phyloP scores from a whole-genome alignment of 2,329 filamentous ascomycete genomes.

The Aureobasidium namibiae region DNA sequence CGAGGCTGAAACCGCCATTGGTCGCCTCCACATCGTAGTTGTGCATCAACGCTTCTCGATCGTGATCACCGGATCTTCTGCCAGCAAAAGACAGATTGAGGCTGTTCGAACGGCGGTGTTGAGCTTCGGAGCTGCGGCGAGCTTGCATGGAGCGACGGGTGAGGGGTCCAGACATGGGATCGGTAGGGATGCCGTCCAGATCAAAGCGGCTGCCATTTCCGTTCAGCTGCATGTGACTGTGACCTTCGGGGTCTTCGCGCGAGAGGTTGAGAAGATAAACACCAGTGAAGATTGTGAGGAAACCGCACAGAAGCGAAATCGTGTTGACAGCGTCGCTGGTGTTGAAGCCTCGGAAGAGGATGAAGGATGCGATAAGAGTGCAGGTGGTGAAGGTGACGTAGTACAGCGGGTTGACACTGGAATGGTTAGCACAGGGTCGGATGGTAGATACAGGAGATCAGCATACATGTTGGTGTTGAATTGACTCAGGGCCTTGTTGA shows the following conservation, averaged over 20 bases:
- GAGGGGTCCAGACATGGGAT: slow-evolving; percentile 80
- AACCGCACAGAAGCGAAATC: slow-evolving; percentile 83
- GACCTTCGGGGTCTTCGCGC: slow-evolving; percentile 77
- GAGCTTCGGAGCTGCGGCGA: slow-evolving; percentile 52
- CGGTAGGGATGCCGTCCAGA: slow-evolving; percentile 77
- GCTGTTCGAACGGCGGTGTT: slow-evolving; percentile 50
- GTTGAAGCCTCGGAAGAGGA: slow-evolving; percentile 93
- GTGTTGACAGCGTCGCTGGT: slow-evolving; percentile 88
- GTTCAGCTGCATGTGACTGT: slow-evolving; percentile 44
- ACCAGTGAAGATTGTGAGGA: slow-evolving; percentile 88
- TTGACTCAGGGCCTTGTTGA: slow-evolving; percentile 95
- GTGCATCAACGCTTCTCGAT: slow-evolving; percentile 76
- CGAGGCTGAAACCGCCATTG: slow-evolving; percentile 54
- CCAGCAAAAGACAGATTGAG: slow-evolving; percentile 23
- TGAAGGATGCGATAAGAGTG: slow-evolving; percentile 89
- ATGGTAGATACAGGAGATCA: not conserved
- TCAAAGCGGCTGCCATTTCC: slow-evolving; percentile 37
- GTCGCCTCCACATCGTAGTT: slow-evolving; percentile 80
- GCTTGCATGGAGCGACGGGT: slow-evolving; percentile 92
- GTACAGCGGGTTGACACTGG: slow-evolving; percentile 87
- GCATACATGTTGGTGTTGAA: slow-evolving; percentile 95
- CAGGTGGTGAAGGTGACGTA: slow-evolving; percentile 97
- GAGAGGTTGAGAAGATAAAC: slow-evolving; percentile 97
- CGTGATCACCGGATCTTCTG: slow-evolving; percentile 36
- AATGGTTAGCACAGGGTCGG: not conserved